Conservation (phyloP, 106 monocot genomes). For the Alisma plantagoaquatica region DNA sequence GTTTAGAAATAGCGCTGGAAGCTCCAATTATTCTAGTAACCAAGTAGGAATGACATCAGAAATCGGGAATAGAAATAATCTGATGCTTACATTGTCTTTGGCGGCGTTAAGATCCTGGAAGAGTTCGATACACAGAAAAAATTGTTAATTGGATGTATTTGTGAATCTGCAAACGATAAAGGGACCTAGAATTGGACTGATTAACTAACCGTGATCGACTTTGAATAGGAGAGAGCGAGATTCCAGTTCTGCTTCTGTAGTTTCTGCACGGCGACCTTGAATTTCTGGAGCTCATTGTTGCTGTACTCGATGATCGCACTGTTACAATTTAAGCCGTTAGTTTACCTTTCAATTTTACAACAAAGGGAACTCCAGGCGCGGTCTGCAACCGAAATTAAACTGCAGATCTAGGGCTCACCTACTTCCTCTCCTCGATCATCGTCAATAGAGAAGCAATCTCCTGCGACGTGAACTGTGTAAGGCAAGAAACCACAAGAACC, state of each 20-base stretch:
- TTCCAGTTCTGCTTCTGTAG: constrained; percentile 46
- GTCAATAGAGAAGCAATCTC: constrained; percentile 37
- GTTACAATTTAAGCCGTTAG: no score
- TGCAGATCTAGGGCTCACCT: background rate
- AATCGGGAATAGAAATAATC: no score
- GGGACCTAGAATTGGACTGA: no score
- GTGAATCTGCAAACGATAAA: no score
- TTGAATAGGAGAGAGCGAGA: constrained; percentile 53
- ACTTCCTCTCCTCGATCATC: constrained; percentile 45
- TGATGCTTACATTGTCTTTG: no score
- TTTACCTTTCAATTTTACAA: constrained; percentile 4
- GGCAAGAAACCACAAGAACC: background rate
- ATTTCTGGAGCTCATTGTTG: constrained; percentile 44
- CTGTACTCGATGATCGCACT: constrained; percentile 41
- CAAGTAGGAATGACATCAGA: no score
- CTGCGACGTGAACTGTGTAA: constrained; percentile 31
- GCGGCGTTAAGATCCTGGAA: no score
- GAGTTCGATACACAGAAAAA: no score
- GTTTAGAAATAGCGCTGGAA: no score
- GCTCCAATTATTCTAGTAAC: no score
- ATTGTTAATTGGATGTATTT: no score
- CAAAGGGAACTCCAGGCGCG: background rate
- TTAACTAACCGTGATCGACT: constrained; percentile 44
- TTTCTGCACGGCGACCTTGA: constrained; percentile 24
- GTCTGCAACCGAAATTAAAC: background rate